Evolutionary conservation across 257 asterid species (phyloP).

Genomic region (Nyctanthes arbortristis): DNA sequence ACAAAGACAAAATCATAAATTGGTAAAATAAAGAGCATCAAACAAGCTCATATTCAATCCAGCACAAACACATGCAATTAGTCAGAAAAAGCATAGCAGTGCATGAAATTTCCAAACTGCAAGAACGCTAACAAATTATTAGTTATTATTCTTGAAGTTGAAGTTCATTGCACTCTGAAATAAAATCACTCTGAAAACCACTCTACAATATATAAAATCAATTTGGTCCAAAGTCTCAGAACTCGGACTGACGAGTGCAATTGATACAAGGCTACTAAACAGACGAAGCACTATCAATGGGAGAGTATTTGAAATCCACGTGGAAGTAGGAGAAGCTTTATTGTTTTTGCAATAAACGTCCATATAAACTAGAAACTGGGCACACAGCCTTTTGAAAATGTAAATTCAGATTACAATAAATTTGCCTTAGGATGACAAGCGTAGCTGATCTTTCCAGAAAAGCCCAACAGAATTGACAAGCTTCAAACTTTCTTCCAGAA

Average conservation of each 20-base stretch:
- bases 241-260: not conserved
- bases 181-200: not conserved
- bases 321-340: not conserved
- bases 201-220: not conserved
- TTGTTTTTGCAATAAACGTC: not conserved
- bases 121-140: not conserved
- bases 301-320: not conserved
- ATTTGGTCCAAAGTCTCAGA: not conserved
- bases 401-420: not conserved
- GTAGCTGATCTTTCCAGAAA: not conserved
- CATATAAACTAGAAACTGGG: not conserved
- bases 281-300: not conserved
- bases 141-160: not conserved
- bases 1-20: not conserved
- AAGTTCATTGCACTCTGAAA: not conserved
- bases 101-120: not conserved
- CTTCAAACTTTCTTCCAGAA: not conserved
- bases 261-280: not conserved
- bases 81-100: not conserved
- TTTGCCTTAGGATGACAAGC: not conserved
- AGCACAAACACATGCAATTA: not conserved
- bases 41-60: too few relatives aligned
- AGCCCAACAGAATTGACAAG: not conserved
- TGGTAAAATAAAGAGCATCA: too few relatives aligned
- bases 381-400: not conserved